Evolutionary conservation across 441 rosid genomes (phyloP).

Genomic region (Omphalea diandra): DNA sequence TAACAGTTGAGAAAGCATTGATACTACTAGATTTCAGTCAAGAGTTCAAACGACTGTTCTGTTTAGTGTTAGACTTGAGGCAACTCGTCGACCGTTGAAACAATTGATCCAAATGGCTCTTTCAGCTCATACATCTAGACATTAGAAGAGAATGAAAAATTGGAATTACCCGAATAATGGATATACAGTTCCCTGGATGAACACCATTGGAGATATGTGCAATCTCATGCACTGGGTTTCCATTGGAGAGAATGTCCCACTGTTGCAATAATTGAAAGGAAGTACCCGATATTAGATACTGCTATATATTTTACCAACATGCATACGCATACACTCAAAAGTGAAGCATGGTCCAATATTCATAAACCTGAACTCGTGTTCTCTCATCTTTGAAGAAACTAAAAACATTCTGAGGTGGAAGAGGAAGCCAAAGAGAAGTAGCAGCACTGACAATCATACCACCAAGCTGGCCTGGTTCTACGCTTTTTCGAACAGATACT

Average conservation of each 20-base stretch:
- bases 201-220: conserved; percentile 42
- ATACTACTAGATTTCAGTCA: no score
- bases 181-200: conserved; percentile 45
- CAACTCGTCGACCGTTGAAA: no score
- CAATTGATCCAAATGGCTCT: no score
- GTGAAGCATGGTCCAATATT: no score
- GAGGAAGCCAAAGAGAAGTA: conserved; percentile 56
- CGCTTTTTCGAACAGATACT: conserved; percentile 41
- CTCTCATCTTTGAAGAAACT: conserved; percentile 35
- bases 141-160: background rate
- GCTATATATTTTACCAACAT: background rate
- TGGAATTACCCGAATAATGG: conserved; percentile 48
- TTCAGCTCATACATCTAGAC: background rate
- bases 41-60: no score
- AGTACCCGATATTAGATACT: background rate
- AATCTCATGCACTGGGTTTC: conserved; percentile 41
- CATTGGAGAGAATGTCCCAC: conserved; percentile 68
- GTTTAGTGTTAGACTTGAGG: no score
- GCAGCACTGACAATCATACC: conserved; percentile 59
- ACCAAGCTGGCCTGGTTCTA: conserved; percentile 39
- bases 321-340: background rate
- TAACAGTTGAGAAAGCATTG: no score
- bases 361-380: conserved; percentile 47
- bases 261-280: conserved; percentile 24
- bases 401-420: conserved; percentile 40